These are phyloP conservation scores for Sporopachydermia cereana DNA, from an alignment of 1,139 yeast species.

Conservation along the genomic window DNA sequence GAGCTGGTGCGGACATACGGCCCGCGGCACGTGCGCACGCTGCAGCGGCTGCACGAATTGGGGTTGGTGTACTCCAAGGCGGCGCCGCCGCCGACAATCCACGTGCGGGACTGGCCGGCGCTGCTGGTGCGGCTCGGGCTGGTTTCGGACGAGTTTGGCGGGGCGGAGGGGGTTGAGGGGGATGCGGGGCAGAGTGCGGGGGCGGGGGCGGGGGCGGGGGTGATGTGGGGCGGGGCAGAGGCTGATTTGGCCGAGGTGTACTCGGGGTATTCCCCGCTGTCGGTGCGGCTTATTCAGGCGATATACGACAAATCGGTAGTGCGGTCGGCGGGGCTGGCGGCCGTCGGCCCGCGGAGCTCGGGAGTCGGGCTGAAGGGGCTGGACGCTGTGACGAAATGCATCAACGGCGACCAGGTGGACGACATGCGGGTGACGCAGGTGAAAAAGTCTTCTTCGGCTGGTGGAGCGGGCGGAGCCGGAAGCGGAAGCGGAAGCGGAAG, in stretches of 20 bases:
- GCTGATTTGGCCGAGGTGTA: slow-evolving; percentile 28
- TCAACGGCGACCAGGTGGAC: slow-evolving; percentile 18
- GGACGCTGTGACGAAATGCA: slow-evolving; percentile 13
- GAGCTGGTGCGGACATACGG: slow-evolving; percentile 53
- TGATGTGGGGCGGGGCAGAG: too few relatives aligned
- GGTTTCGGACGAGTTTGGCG: slow-evolving; percentile 13
- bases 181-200: slow-evolving; percentile 20
- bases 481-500: neutral
- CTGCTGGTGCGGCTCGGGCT: slow-evolving; percentile 14
- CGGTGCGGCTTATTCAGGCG: slow-evolving; percentile 30
- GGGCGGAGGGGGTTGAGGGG: slow-evolving; percentile 18
- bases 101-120: slow-evolving; percentile 11
- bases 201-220: too few relatives aligned
- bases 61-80: slow-evolving; percentile 25
- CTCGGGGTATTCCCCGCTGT: slow-evolving; percentile 36
- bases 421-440: slow-evolving; percentile 20
- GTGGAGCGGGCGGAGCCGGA: neutral
- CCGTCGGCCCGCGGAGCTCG: slow-evolving; percentile 11
- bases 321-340: slow-evolving; percentile 2
- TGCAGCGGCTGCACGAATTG: slow-evolving; percentile 29
- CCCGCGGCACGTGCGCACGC: slow-evolving; percentile 30
- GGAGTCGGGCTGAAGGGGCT: slow-evolving; percentile 23
- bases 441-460: slow-evolving; percentile 12
- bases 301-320: slow-evolving; percentile 23
- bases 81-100: slow-evolving; percentile 21